Percentiles rank a stretch among this genome's conserved stretches.
phyloP scores from a whole-genome alignment of 164 flowering plant species.

The Vitis labrusca region DNA sequence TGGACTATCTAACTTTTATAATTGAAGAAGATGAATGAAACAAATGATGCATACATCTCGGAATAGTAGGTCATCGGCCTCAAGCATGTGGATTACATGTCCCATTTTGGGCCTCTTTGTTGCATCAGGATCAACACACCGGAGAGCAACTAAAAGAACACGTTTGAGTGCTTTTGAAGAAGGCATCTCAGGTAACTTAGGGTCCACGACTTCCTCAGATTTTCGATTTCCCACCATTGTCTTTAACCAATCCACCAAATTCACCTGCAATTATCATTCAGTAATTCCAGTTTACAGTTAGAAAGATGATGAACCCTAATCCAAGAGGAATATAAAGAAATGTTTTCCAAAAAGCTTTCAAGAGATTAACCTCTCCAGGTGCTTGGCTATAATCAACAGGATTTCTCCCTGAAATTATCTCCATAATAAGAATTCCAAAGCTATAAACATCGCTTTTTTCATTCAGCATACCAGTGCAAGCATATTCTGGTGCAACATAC shows the following conservation, averaged over 20 bases:
- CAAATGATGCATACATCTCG: conserved; percentile 53
- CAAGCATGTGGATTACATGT: conserved; percentile 95
- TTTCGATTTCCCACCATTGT: conserved; percentile 72
- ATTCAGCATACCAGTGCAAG: conserved; percentile 95
- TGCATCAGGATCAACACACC: conserved; percentile 96
- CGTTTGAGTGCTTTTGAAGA: conserved; percentile 84
- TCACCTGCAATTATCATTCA: conserved; percentile 47
- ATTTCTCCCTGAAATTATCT: conserved; percentile 81
- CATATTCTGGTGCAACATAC: conserved; percentile 98
- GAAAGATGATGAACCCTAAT: neutral
- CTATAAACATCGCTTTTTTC: conserved; percentile 94
- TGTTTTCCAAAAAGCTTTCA: neutral
- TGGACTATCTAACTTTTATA: neutral
- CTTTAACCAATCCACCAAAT: conserved; percentile 94
- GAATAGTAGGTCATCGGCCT: conserved; percentile 74
- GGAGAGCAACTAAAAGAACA: conserved; percentile 72
- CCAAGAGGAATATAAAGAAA: neutral
- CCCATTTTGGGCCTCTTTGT: conserved; percentile 98
- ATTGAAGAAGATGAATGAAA: conserved; percentile 1
- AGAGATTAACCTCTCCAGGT: conserved; percentile 67
- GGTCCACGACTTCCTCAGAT: conserved; percentile 87
- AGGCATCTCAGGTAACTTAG: conserved; percentile 80
- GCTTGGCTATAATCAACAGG: conserved; percentile 89
- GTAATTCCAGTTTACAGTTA: neutral
- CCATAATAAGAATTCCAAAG: conserved; percentile 95